These are phyloP conservation scores for Rhizoclosmatium sp. DNA, from an alignment of 192 early-diverging fungal genomes.

Conservation along the genomic window DNA sequence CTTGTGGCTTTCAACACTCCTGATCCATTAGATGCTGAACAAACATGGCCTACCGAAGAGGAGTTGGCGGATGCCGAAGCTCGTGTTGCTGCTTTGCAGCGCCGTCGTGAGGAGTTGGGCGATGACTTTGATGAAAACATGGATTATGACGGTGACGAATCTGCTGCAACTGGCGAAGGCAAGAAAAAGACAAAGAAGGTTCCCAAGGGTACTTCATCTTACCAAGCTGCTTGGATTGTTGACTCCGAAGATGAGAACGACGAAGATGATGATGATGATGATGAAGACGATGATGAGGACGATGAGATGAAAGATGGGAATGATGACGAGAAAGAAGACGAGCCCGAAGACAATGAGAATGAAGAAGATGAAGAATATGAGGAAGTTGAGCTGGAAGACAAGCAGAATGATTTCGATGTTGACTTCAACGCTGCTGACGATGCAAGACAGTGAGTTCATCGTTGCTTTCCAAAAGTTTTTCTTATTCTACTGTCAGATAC, in stretches of 20 bases:
- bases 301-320: conserved; percentile 59
- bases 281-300: conserved; percentile 55
- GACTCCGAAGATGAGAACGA: conserved; percentile 80
- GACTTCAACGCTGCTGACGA: conserved; percentile 51
- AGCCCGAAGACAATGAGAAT: conserved; percentile 59
- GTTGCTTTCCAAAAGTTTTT: background rate
- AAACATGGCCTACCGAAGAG: conserved; percentile 99
- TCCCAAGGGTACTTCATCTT: conserved; percentile 94
- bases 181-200: conserved; percentile 62
- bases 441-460: conserved; percentile 34
- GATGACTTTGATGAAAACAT: conserved; percentile 32
- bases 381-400: conserved; percentile 54
- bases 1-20: conserved; percentile 88
- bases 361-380: conserved; percentile 60
- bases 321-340: conserved; percentile 70
- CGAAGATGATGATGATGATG: conserved; percentile 58
- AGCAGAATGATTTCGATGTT: conserved; percentile 43
- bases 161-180: background rate
- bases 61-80: conserved; percentile 84
- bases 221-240: conserved; percentile 98
- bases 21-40: conserved; percentile 90
- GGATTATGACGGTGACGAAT: conserved; percentile 26
- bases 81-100: conserved; percentile 28
- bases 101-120: conserved; percentile 28
- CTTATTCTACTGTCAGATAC: conserved; percentile 15